Percentiles rank a stretch among this genome's conserved stretches.
Evolutionary conservation across 441 rosid species (phyloP).

Genomic region (Euphorbia schlechtendalii): DNA sequence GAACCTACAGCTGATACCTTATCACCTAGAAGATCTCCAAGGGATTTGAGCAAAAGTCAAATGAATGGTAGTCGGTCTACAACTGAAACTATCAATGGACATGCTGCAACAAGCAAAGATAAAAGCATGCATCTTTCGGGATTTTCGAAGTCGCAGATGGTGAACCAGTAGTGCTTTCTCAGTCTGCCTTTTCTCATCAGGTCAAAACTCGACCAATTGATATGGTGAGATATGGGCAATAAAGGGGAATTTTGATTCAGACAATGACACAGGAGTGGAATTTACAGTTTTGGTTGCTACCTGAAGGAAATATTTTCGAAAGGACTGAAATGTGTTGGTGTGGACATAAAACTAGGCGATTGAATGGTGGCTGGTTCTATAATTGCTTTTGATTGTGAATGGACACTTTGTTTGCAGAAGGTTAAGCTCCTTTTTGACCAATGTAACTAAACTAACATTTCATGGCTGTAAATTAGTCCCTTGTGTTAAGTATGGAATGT

Average conservation of each 20-base stretch:
- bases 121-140: neutral
- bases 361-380: neutral
- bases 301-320: too few relatives aligned
- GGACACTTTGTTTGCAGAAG: neutral
- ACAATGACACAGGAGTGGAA: too few relatives aligned
- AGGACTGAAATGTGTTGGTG: too few relatives aligned
- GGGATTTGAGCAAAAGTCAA: slow-evolving; percentile 30
- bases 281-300: too few relatives aligned
- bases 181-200: slow-evolving; percentile 47
- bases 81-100: slow-evolving; percentile 13
- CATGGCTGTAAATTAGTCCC: too few relatives aligned
- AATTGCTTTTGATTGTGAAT: neutral
- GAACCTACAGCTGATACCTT: slow-evolving; percentile 20
- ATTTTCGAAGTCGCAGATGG: slow-evolving; percentile 34
- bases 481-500: neutral
- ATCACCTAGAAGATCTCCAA: slow-evolving; percentile 31
- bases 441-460: neutral
- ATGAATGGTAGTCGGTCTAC: slow-evolving; percentile 14
- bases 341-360: too few relatives aligned
- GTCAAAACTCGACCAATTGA: slow-evolving; percentile 27
- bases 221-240: too few relatives aligned
- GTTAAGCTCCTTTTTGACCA: neutral
- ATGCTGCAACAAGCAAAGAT: slow-evolving; percentile 22
- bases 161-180: slow-evolving; percentile 19
- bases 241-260: too few relatives aligned